Base-by-base conservation (phyloP, 176 grass and related monocot genomes). In the Bromus sterilis region DNA sequence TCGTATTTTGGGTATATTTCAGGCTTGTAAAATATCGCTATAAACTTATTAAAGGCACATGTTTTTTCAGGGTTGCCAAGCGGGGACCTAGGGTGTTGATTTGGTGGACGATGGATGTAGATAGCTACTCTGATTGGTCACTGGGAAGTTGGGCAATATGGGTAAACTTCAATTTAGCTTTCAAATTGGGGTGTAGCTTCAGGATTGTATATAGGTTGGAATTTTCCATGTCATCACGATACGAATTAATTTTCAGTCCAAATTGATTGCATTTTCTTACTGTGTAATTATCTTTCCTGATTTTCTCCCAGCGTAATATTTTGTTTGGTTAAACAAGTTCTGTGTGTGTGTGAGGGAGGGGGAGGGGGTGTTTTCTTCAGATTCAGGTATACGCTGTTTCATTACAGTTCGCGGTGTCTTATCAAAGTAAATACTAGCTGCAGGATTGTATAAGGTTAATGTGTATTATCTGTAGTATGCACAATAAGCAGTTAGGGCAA, bases 291-390 rank as follows among this genome's bases (percentile, higher is more conserved):
- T 3, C 49, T 25, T 41, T 16, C 7, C 2, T 14, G 23, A 11
- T 40, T 4, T 59, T 4, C 28, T 76, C 1, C 59, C 33, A 59
- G 21, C 20, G 23, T 4, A 4, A 21, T 30, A 30, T 4, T 78
- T 2, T 46, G 43, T 1, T 48, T 0, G 1, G 16, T 51, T 1
- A 20, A 51, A 51, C 16, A 20, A 0, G 48, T 51, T 51, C 0
- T 0, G 6, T 51, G 16, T n/a, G n/a, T n/a, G n/a, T n/a, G n/a
- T n/a, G n/a, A n/a, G n/a, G n/a, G n/a, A n/a, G n/a, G n/a, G n/a
- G n/a, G n/a, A n/a, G n/a, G n/a, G n/a, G n/a, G n/a, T 5, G 1
- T 1, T 65, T 42, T 40, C 24, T 2, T 14, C 0, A 4, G 3
- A 9, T 31, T 2, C 18, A 79, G 48, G 20, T 21, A 34, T 74